phyloP scores from a whole-genome alignment of 2,329 filamentous ascomycete genomes.

The Xylariaceae sp. region DNA sequence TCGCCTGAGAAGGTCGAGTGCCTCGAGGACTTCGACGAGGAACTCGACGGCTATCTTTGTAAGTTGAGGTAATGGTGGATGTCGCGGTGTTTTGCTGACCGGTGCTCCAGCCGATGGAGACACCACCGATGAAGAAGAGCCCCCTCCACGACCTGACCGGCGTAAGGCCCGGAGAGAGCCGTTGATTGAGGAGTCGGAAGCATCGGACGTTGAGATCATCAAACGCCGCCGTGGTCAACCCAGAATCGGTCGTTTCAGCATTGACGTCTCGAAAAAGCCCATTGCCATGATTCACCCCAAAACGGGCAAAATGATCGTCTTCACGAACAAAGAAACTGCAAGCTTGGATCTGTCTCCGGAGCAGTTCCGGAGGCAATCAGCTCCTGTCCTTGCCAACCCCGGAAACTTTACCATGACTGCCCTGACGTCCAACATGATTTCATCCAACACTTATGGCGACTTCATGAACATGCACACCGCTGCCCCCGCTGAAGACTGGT shows the following conservation, averaged over 20 bases:
- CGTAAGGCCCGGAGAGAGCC: slow-evolving; percentile 46
- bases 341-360: slow-evolving; percentile 53
- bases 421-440: slow-evolving; percentile 58
- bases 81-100: slow-evolving; percentile 37
- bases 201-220: slow-evolving; percentile 47
- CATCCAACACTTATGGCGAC: slow-evolving; percentile 53
- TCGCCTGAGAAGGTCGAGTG: slow-evolving; percentile 36
- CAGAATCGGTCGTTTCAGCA: slow-evolving; percentile 52
- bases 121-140: slow-evolving; percentile 59
- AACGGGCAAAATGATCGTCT: slow-evolving; percentile 62
- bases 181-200: slow-evolving; percentile 47
- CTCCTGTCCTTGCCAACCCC: slow-evolving; percentile 63
- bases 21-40: slow-evolving; percentile 29
- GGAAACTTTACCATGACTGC: slow-evolving; percentile 69
- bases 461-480: slow-evolving; percentile 64
- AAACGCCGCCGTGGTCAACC: slow-evolving; percentile 51
- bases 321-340: slow-evolving; percentile 49
- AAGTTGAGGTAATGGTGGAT: slow-evolving; percentile 37
- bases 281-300: slow-evolving; percentile 57
- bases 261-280: slow-evolving; percentile 55
- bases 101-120: slow-evolving; percentile 53
- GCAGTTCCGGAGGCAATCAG: slow-evolving; percentile 46
- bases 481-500: slow-evolving; percentile 74
- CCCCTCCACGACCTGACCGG: slow-evolving; percentile 46
- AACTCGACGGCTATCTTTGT: slow-evolving; percentile 58